phyloP scores from a whole-genome alignment of 2,329 filamentous ascomycete species.

The Colletotrichum nymphaeae region DNA sequence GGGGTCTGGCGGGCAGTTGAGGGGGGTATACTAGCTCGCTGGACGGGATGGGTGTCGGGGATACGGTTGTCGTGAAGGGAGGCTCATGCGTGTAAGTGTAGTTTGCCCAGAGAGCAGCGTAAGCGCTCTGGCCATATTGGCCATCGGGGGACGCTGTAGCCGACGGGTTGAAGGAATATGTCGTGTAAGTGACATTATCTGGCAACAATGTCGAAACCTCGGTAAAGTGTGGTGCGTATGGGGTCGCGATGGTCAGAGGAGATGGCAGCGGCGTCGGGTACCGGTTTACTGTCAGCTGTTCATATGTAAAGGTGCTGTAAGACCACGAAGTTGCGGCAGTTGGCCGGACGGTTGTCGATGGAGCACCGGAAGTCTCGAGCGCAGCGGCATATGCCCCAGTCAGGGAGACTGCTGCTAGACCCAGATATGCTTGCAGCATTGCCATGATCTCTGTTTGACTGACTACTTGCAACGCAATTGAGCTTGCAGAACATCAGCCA shows the following conservation, averaged over 20 bases:
- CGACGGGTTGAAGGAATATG: background rate
- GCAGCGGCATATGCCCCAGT: background rate
- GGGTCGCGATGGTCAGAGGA: conserved; percentile 6
- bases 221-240: conserved; percentile 12
- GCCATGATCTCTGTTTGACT: background rate
- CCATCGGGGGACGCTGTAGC: conserved; percentile 36
- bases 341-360: background rate
- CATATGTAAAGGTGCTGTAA: conserved; percentile 15
- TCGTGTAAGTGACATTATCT: conserved; percentile 17
- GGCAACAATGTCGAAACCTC: background rate
- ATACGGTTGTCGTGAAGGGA: conserved; percentile 58
- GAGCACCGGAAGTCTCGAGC: background rate
- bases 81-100: conserved; percentile 55
- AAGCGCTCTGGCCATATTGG: conserved; percentile 45
- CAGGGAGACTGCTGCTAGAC: background rate
- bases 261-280: conserved; percentile 5
- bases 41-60: conserved; percentile 64
- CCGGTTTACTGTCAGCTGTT: conserved; percentile 2
- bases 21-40: conserved; percentile 53
- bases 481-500: background rate
- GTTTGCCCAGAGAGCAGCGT: conserved; percentile 48
- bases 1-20: conserved; percentile 59
- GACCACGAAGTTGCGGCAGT: background rate
- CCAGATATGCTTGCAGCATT: background rate
- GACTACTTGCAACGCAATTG: background rate